Evolutionary conservation across 2,329 filamentous ascomycete genomes (phyloP).

Genomic region (Trichoderma sp.): DNA sequence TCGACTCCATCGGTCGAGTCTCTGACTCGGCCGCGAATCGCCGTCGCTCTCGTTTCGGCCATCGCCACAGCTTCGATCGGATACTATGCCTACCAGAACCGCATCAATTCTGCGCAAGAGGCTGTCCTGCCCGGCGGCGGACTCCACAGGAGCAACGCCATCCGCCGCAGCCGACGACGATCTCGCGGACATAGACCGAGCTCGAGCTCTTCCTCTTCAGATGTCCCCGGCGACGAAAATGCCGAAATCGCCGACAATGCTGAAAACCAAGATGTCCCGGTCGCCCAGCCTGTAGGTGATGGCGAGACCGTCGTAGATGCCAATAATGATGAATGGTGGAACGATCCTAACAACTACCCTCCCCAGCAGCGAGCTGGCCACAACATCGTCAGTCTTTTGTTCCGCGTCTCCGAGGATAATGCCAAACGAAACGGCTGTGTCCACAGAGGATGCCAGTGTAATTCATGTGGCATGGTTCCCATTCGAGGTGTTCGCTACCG

Average conservation of each 20-base stretch:
- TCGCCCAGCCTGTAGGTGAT: slow-evolving; percentile 34
- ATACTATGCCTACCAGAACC: slow-evolving; percentile 55
- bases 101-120: slow-evolving; percentile 26
- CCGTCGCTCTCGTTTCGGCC: slow-evolving; percentile 55
- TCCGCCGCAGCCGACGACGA: slow-evolving; percentile 51
- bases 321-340: slow-evolving; percentile 52
- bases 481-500: slow-evolving; percentile 92
- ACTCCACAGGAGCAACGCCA: slow-evolving; percentile 65
- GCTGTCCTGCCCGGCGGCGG: slow-evolving; percentile 29
- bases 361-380: slow-evolving; percentile 59
- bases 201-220: slow-evolving; percentile 43
- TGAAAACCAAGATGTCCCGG: slow-evolving; percentile 25
- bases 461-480: slow-evolving; percentile 80
- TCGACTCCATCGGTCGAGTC: slow-evolving; percentile 51
- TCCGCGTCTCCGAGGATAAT: slow-evolving; percentile 91
- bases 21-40: slow-evolving; percentile 52
- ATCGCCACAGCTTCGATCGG: slow-evolving; percentile 55
- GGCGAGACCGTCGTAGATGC: slow-evolving; percentile 41
- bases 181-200: slow-evolving; percentile 36
- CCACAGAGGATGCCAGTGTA: slow-evolving; percentile 89
- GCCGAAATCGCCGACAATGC: slow-evolving; percentile 23
- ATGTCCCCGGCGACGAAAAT: slow-evolving; percentile 46
- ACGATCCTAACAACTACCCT: slow-evolving; percentile 41
- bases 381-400: slow-evolving; percentile 80
- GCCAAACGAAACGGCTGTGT: slow-evolving; percentile 84